phyloP scores from a whole-genome alignment of 192 early-diverging fungal genomes.

The Umbelopsis sp. region DNA sequence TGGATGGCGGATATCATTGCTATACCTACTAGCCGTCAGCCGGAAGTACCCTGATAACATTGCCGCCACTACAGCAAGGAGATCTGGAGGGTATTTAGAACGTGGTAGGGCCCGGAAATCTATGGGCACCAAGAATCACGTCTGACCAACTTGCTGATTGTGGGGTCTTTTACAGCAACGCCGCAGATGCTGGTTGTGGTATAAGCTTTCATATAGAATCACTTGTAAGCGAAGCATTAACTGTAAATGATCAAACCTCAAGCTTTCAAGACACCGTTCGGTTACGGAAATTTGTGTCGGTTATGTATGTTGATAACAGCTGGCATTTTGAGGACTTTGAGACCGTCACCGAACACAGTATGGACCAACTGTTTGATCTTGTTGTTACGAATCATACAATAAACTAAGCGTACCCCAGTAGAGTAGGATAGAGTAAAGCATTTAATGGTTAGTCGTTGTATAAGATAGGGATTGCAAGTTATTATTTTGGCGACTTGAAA shows the following conservation, averaged over 20 bases:
- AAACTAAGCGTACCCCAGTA: not conserved
- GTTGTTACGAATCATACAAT: not conserved
- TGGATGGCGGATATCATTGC: not conserved
- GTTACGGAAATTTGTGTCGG: not conserved
- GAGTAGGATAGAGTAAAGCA: no score
- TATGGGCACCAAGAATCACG: not conserved
- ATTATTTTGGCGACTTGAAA: no score
- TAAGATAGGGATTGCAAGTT: no score
- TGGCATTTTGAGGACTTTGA: conserved; percentile 2
- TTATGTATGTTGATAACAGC: not conserved
- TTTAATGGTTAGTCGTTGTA: no score
- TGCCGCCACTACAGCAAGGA: not conserved
- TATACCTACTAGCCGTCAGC: not conserved
- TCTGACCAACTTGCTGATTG: not conserved
- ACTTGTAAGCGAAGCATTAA: not conserved
- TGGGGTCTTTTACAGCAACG: not conserved
- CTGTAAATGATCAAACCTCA: not conserved
- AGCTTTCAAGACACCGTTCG: not conserved
- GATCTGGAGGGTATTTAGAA: not conserved
- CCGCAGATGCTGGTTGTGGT: not conserved
- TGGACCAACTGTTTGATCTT: not conserved
- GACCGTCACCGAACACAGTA: not conserved
- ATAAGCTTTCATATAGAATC: not conserved
- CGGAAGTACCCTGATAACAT: not conserved
- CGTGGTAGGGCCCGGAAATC: not conserved